Evolutionary conservation across 1,139 yeast species (phyloP), one percentile per base, ranked within the genome.

Genomic region (Barnettozyma hawaiiensis): DNA sequence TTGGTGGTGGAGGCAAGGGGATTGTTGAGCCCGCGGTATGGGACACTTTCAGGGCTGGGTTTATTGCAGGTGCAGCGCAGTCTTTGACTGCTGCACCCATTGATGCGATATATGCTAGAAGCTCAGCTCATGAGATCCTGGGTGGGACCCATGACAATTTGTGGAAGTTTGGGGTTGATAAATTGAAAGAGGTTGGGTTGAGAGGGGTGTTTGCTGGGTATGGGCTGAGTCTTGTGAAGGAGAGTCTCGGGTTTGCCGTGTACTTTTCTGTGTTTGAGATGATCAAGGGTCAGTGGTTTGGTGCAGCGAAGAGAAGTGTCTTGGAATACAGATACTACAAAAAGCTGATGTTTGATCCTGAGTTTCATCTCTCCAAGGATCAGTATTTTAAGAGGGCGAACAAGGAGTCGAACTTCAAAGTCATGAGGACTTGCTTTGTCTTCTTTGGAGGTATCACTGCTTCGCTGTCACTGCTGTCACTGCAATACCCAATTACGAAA

Each of bases 11-110:
- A 5, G 35, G 16, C 7, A 32, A 32, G 9, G 35, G 24, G 24
- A 32, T 32, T 12, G 35, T 32, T 8, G 35, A 57, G 32, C 63
- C 63, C 1, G 44, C 64, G 1, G 66, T 73, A 8, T 51, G 58
- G 45, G 89, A 84, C 55, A 79, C 94, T 0, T 77, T 87, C 67
- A 63, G 76, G 42, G 87, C 96, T 0, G 97, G 97, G 0, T 79
- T 81, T 46, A 53, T 85, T 0, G 97, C 97, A 0, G 97, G 97
- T 1, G 78, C 81, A 0, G 78, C 80, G 12, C 96, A 92, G 55
- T 84, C 95, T 15, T 65, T 86, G n/a, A 92, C 89, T 1, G 96
- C 96, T 1, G 95, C 97, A 2, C 97, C 97, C 0, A 74, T 90
- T 3, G 97, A 90, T 63, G 96, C 97, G 8, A 80, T 90, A 7